A percentile compares a stretch with the other conserved stretches of the same genome.
Conservation (phyloP, 768 basidiomycete species). For the Amyloporia xantha region DNA sequence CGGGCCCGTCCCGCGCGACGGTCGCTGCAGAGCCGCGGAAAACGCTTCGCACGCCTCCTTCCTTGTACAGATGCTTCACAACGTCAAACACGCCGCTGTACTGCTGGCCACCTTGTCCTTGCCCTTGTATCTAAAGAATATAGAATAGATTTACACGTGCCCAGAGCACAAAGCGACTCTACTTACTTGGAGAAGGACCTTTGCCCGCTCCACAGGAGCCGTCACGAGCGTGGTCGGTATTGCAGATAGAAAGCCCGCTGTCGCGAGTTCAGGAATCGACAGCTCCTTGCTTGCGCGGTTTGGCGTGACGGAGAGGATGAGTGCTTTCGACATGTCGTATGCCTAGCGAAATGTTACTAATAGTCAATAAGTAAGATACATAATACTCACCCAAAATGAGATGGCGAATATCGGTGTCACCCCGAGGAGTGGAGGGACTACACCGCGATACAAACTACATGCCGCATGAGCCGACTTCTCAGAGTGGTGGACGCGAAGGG, state of each 20-base stretch:
- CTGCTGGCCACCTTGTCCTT: slow-evolving; percentile 75
- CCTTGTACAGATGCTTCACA: slow-evolving; percentile 81
- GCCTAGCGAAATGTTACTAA: slow-evolving; percentile 43
- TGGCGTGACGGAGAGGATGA: slow-evolving; percentile 79
- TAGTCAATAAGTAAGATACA: background rate
- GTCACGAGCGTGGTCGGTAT: slow-evolving; percentile 87
- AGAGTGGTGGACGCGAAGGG: background rate
- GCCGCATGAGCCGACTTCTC: background rate
- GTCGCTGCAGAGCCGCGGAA: slow-evolving; percentile 94
- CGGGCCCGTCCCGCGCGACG: slow-evolving; percentile 90
- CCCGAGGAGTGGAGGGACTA: slow-evolving; percentile 88
- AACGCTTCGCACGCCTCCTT: slow-evolving; percentile 88
- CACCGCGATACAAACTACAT: slow-evolving; percentile 87
- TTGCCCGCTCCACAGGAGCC: slow-evolving; percentile 95
- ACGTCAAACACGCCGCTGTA: slow-evolving; percentile 94
- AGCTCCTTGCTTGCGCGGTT: slow-evolving; percentile 57
- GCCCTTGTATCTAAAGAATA: slow-evolving; percentile 70
- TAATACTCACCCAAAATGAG: slow-evolving; percentile 82
- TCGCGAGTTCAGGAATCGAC: slow-evolving; percentile 73
- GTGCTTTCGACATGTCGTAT: slow-evolving; percentile 86
- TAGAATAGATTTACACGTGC: background rate
- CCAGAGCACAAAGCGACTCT: too few species aligned
- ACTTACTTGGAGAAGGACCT: slow-evolving; percentile 85
- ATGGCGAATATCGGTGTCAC: slow-evolving; percentile 98
- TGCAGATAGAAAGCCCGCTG: slow-evolving; percentile 92